Evolutionary conservation across 345 rosid genomes (phyloP), one percentile per base, ranked within the genome.

Genomic region (Eucalyptus cloeziana): DNA sequence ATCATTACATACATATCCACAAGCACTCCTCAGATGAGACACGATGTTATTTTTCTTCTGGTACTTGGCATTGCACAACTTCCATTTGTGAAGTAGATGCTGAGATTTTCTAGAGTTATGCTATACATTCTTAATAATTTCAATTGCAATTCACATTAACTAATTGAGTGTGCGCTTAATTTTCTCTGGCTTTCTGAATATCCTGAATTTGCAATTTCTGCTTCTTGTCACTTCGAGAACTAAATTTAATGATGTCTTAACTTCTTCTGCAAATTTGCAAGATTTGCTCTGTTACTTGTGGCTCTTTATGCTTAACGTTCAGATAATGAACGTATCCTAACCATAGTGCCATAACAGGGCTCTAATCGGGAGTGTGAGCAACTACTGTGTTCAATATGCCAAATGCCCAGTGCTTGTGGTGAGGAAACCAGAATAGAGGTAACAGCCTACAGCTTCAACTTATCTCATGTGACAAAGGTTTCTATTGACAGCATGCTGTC

Each of bases 321-420:
- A 37, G 40, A 40, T 31, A 31, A 44, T 13, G n/a, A 76, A 71
- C 81, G 33, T 40, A 50, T 31, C 40, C 88, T 87, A 37, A 87
- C 47, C 83, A 37, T 76, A 37, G 47, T 10, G 47, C 47, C 27
- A 37, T 21, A 52, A 83, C 93, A 92, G 94, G 91, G 93, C 95
- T 27, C 90, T 93, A 25, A 86, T 93, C 4, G 95, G 96, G 37
- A 93, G 94, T 54, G 93, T 92, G 51, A 94, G 93, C 88, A 92
- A 89, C 64, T 90, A 92, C 90, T 91, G 93, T 87, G 90, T 94
- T 33, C 94, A 91, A 49, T 91, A 91, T 67, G 94, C 92, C 11
- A 93, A 90, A 87, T 94, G 95, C 54, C 95, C 92, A 37, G 93
- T 91, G 79, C 95, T 92, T 15, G 91, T 93, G 51, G 94, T 92